Percentiles rank a stretch among this genome's conserved stretches.
Conservation (phyloP, 2,329 filamentous ascomycete genomes). For the Sporothrix brunneoviolacea region DNA sequence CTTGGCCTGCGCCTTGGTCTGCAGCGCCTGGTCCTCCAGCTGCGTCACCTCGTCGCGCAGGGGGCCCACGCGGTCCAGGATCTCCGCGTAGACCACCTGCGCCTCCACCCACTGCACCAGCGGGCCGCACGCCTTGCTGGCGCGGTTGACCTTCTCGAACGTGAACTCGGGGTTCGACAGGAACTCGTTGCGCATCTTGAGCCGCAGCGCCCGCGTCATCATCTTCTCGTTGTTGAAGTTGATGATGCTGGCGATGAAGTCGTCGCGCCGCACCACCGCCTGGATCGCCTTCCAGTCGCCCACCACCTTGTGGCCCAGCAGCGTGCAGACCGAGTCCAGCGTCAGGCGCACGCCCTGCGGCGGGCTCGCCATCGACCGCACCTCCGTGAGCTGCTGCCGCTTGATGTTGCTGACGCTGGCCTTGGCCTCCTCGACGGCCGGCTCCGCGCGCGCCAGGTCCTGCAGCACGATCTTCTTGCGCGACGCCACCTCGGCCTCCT, state of each 20-base stretch:
- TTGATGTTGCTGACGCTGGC: constrained; percentile 99
- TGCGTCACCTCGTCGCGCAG: constrained; percentile 81
- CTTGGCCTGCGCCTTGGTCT: constrained; percentile 89
- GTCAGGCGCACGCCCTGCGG: constrained; percentile 86
- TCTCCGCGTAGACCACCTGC: constrained; percentile 96
- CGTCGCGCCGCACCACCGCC: constrained; percentile 79
- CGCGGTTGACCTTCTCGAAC: constrained; percentile 90
- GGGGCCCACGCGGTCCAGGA: constrained; percentile 87
- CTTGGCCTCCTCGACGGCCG: constrained; percentile 86
- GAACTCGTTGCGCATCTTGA: constrained; percentile 89
- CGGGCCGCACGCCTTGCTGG: constrained; percentile 93
- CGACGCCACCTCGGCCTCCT: constrained; percentile 79
- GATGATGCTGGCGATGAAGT: constrained; percentile 97
- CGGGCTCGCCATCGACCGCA: constrained; percentile 91
- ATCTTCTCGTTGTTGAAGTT: constrained; percentile 92
- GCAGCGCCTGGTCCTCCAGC: constrained; percentile 79
- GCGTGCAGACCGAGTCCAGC: constrained; percentile 90
- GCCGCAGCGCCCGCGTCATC: constrained; percentile 77
- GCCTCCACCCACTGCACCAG: constrained; percentile 95
- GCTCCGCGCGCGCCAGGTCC: constrained; percentile 86
- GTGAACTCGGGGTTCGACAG: constrained; percentile 92
- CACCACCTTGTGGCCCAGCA: constrained; percentile 79
- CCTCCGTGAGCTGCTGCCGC: constrained; percentile 92
- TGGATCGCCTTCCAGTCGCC: constrained; percentile 91
- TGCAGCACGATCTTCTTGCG: constrained; percentile 77